Evolutionary conservation across 352 stramenopile genomes (phyloP).

Genomic region (Phytopythium mirpurense): DNA sequence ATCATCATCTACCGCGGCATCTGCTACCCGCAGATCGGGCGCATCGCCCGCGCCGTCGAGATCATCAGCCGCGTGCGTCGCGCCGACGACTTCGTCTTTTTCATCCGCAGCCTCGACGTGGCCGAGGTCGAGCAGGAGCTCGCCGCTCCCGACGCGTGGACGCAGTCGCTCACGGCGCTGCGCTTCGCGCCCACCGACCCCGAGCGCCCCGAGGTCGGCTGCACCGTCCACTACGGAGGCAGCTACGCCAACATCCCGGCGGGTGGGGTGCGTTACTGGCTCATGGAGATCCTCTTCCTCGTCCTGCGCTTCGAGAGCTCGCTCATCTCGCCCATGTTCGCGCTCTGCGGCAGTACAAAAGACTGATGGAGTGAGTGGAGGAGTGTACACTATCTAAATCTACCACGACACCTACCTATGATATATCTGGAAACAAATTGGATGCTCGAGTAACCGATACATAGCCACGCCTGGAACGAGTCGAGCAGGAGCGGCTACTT

Average conservation of each 20-base stretch:
- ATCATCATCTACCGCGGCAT: conserved; percentile 50
- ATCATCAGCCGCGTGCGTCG: conserved; percentile 38
- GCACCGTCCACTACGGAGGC: conserved; percentile 36
- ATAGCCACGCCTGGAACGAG: too few relatives aligned
- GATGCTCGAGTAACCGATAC: too few relatives aligned
- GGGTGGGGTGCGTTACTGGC: conserved; percentile 38
- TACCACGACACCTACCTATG: too few relatives aligned
- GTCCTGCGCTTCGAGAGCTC: conserved; percentile 48
- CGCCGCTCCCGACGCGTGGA: conserved; percentile 28
- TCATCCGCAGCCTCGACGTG: conserved; percentile 34
- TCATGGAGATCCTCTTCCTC: conserved; percentile 54
- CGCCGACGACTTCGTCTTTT: conserved; percentile 38
- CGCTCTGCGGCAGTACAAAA: conserved; percentile 29
- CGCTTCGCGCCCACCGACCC: conserved; percentile 35
- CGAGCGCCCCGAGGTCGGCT: conserved; percentile 20
- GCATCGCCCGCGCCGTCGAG: conserved; percentile 38
- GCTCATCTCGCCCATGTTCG: conserved; percentile 43
- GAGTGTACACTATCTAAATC: too few relatives aligned
- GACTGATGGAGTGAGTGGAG: too few relatives aligned
- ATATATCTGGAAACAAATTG: too few relatives aligned
- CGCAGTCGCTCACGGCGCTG: conserved; percentile 37
- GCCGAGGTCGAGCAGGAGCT: conserved; percentile 30
- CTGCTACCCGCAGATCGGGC: conserved; percentile 31
- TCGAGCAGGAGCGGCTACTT: too few relatives aligned
- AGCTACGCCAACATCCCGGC: conserved; percentile 36